Evolutionary conservation across 1,284 basidiomycete genomes (phyloP).

Genomic region (Malassezia furfur): DNA sequence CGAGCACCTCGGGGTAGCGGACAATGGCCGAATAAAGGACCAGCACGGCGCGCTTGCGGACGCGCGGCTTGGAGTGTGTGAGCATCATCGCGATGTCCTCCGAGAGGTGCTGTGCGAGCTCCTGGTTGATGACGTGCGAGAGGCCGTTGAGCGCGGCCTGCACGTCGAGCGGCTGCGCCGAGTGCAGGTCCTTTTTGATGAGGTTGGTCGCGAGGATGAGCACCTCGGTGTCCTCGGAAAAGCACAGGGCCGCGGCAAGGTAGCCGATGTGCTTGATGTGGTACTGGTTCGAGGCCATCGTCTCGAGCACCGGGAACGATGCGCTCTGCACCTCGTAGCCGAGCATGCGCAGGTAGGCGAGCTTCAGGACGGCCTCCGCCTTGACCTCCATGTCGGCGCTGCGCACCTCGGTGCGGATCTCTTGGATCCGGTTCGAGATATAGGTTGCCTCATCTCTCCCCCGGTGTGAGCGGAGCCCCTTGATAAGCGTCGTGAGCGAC

Average conservation of each 20-base stretch:
- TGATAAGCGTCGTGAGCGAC: constrained; percentile 43
- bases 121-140: constrained; percentile 75
- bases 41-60: constrained; percentile 79
- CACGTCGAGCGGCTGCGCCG: constrained; percentile 62
- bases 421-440: constrained; percentile 52
- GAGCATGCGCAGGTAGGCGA: constrained; percentile 91
- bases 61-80: constrained; percentile 72
- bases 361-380: constrained; percentile 84
- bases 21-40: constrained; percentile 56
- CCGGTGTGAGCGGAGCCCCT: constrained; percentile 44
- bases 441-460: constrained; percentile 49
- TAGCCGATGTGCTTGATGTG: constrained; percentile 94
- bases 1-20: constrained; percentile 33
- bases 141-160: constrained; percentile 76
- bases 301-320: constrained; percentile 73
- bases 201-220: constrained; percentile 95
- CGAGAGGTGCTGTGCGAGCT: constrained; percentile 77
- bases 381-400: constrained; percentile 94
- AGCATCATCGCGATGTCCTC: constrained; percentile 78
- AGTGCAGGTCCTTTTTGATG: constrained; percentile 90
- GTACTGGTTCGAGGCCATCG: constrained; percentile 84
- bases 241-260: constrained; percentile 83
- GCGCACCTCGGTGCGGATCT: constrained; percentile 83
- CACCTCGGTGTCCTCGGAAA: constrained; percentile 87
- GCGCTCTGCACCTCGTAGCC: constrained; percentile 55